Base-by-base conservation (phyloP, 2,329 filamentous ascomycete genomes). In the Botrytis squamosa region DNA sequence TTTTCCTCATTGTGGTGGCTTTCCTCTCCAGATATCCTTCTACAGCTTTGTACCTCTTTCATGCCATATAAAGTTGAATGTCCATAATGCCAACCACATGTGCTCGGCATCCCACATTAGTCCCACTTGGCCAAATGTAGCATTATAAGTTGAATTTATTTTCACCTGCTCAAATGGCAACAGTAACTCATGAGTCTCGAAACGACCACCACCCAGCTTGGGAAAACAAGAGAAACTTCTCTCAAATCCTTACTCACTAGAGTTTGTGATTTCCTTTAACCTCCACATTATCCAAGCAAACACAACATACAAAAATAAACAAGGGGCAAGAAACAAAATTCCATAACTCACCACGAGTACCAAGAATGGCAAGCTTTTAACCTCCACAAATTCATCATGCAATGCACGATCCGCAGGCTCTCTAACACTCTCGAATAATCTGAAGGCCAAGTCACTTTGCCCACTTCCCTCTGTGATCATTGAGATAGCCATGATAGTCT, bases 401-500 rank as follows among this genome's bases (percentile, higher is more conserved):
- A 91, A 77, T 70, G 86, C 87, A 38, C 87, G 87, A 82, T 97
- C 92, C 44, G 93, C 85, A 2, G 89, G 86, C 20, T 88, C 86
- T 79, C 93, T 92, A 76, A 96, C 92, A 81, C 90, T 94, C 40
- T 92, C 88, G 81, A 92, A 97, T 29, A 98, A 85, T 49, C 88
- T 88, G 77, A 87, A 87, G 0, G 92, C 95, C 75, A 92, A 87
- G 36, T 91, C 88, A 81, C 93, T 96, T 77, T 93, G 89, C 0
- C 94, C 95, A 75, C 91, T 89, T 16, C 91, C 92, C 81, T 97
- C 93, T 29, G 95, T 88, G 1, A 92, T 88, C 75, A 97, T 84
- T 0, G 91, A 92, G 76, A 89, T 92, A 76, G 93, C 94, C 80
- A 98, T 86, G 76, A 97, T 88, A 78, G 97, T 88, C 82, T 97